Evolutionary conservation across 768 basidiomycete genomes (phyloP).

Genomic region (Gloeostereum incarnatum): DNA sequence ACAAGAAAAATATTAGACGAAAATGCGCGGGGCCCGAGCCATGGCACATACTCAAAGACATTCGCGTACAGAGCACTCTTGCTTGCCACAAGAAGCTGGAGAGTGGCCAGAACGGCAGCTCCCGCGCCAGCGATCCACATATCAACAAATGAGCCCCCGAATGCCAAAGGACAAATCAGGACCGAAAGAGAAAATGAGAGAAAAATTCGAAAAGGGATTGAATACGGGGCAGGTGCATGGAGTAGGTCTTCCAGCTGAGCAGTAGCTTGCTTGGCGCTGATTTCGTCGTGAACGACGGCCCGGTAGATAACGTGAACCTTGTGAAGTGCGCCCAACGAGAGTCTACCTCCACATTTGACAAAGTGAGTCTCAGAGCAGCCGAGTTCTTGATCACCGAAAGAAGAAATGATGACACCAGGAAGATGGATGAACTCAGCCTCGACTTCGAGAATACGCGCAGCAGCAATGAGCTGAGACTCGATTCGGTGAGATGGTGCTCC

Average conservation of each 20-base stretch:
- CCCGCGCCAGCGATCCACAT: constrained; percentile 74
- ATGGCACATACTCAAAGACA: constrained; percentile 72
- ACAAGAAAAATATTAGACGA: constrained; percentile 8
- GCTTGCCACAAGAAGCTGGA: constrained; percentile 67
- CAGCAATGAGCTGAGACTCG: constrained; percentile 84
- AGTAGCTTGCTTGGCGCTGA: constrained; percentile 72
- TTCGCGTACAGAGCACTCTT: constrained; percentile 81
- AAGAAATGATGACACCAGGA: constrained; percentile 74
- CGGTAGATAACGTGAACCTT: constrained; percentile 82
- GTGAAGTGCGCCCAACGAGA: constrained; percentile 80
- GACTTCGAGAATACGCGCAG: constrained; percentile 82
- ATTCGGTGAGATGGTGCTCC: constrained; percentile 92
- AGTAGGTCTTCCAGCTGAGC: constrained; percentile 56
- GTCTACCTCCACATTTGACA: constrained; percentile 66
- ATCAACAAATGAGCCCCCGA: constrained; percentile 77
- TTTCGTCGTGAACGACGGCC: constrained; percentile 84
- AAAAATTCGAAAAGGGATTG: constrained; percentile 47
- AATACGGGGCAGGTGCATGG: constrained; percentile 54
- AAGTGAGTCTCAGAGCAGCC: constrained; percentile 87
- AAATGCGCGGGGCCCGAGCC: neutral
- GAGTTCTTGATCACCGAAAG: constrained; percentile 86
- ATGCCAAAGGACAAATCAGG: constrained; percentile 78
- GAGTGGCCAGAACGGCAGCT: constrained; percentile 56
- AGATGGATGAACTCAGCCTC: constrained; percentile 88
- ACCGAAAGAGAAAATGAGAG: constrained; percentile 66